Evolutionary conservation across 495 filamentous ascomycete genomes (phyloP), one percentile per base, ranked within the genome.

Genomic region (Massariosphaeria phaeospora): DNA sequence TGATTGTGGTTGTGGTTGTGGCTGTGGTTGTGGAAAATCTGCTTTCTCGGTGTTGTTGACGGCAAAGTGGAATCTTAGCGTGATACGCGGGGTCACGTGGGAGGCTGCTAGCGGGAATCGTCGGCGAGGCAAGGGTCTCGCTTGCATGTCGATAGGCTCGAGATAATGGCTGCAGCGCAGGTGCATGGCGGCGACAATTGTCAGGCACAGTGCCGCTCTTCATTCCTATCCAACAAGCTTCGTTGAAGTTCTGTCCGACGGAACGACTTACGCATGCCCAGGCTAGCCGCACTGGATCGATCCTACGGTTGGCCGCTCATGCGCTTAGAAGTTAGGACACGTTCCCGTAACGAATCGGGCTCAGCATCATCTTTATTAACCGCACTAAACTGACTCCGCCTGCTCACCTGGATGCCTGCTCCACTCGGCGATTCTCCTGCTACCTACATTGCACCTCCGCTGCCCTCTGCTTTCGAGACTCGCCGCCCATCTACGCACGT

Each of bases 341-440:
- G 59, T 62, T 62, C 59, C 59, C 36, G 55, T 20, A 57, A 48
- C 59, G 25, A 40, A 40, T n/a, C 38, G 38, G 38, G 34, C 25
- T 25, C 31, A 21, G 49, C 47, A 52, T 39, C 24, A 35, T 54
- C 55, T 25, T 13, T 30, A 47, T 57, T 57, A 36, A 40, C 55
- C 40, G 49, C 49, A 54, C 49, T 54, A 60, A 48, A 63, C 57
- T 51, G 41, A 25, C 47, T 56, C 48, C n/a, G 23, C 48, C 52
- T 40, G 11, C 34, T 5, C 54, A 63, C 55, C 67, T 69, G 65
- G 65, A 69, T 69, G 67, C 67, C 67, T 63, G 51, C 58, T 36
- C 55, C 65, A 45, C 18, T 51, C 43, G 63, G 60, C 57, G 62
- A 66, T 38, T 39, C 57, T 35, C 50, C 64, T 42, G 60, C 62